Evolutionary conservation across 495 filamentous ascomycete species (phyloP).

Genomic region (Xylaria venustula): DNA sequence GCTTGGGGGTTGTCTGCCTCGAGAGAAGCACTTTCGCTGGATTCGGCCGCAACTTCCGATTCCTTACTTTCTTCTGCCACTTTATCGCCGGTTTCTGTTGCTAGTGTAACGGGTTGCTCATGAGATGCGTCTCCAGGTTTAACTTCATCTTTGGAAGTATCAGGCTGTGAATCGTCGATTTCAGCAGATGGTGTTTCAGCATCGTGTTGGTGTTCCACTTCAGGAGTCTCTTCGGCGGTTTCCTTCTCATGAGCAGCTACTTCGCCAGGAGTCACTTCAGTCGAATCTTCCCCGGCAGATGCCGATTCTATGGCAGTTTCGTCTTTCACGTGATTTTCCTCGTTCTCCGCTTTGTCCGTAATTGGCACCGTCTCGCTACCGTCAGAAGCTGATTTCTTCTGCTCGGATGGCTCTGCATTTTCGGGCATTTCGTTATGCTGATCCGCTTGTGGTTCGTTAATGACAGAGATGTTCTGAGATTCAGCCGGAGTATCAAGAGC

Average conservation of each 20-base stretch:
- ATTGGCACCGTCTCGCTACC: background rate
- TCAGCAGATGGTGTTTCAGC: background rate
- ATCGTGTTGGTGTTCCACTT: background rate
- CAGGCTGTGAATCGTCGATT: background rate
- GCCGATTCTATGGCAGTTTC: background rate
- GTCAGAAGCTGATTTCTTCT: conserved; percentile 5
- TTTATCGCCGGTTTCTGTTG: background rate
- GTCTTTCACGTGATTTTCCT: background rate
- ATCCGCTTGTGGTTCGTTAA: background rate
- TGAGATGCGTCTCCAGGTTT: conserved; percentile 13
- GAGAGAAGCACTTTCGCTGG: background rate
- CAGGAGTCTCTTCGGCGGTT: background rate
- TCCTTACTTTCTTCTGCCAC: background rate
- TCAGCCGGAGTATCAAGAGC: background rate
- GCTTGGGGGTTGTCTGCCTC: background rate
- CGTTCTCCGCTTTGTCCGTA: background rate
- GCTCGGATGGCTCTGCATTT: background rate
- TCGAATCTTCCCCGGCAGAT: background rate
- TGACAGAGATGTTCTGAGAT: background rate
- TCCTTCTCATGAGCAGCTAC: background rate
- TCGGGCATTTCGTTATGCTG: background rate
- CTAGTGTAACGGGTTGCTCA: conserved; percentile 12
- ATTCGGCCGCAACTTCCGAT: conserved; percentile 16
- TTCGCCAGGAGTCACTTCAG: background rate
- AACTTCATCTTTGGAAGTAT: background rate